Evolutionary conservation across 2,329 filamentous ascomycete species (phyloP).

Genomic region (Pseudopyricularia cyperi): DNA sequence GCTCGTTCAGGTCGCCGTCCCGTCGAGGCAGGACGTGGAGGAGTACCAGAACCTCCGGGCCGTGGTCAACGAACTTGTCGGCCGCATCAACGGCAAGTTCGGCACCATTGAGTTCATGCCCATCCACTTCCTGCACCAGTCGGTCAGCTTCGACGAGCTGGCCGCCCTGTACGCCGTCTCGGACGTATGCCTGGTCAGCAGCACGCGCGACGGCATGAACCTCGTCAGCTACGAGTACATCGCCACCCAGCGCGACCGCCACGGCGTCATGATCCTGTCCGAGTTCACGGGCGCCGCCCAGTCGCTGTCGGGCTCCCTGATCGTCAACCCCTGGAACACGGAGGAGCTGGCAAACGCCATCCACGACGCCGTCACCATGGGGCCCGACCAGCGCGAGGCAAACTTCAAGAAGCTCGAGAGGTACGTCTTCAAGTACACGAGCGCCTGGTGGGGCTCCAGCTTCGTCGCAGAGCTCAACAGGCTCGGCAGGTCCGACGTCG

Average conservation of each 20-base stretch:
- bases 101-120: conserved; percentile 98
- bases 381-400: conserved; percentile 67
- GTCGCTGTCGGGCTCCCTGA: conserved; percentile 81
- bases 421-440: conserved; percentile 97
- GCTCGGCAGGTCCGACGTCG: background rate
- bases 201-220: conserved; percentile 98
- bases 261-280: conserved; percentile 88
- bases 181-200: conserved; percentile 85
- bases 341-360: conserved; percentile 89
- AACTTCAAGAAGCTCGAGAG: conserved; percentile 89
- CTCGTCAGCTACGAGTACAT: conserved; percentile 98
- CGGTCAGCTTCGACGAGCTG: conserved; percentile 86
- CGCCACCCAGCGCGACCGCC: conserved; percentile 76
- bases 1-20: conserved; percentile 89
- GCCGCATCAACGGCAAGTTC: conserved; percentile 93
- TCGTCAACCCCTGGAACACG: conserved; percentile 98
- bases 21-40: conserved; percentile 88
- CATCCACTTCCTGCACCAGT: conserved; percentile 97
- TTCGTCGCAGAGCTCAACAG: conserved; percentile 67
- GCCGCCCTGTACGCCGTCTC: conserved; percentile 87
- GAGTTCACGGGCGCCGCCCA: conserved; percentile 96
- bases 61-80: conserved; percentile 92
- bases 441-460: conserved; percentile 89
- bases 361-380: conserved; percentile 95
- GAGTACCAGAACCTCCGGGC: conserved; percentile 95